A percentile compares a stretch with the other conserved stretches of the same genome.
Conservation (phyloP, 1,284 basidiomycete species). For the Pascua guehoae region DNA sequence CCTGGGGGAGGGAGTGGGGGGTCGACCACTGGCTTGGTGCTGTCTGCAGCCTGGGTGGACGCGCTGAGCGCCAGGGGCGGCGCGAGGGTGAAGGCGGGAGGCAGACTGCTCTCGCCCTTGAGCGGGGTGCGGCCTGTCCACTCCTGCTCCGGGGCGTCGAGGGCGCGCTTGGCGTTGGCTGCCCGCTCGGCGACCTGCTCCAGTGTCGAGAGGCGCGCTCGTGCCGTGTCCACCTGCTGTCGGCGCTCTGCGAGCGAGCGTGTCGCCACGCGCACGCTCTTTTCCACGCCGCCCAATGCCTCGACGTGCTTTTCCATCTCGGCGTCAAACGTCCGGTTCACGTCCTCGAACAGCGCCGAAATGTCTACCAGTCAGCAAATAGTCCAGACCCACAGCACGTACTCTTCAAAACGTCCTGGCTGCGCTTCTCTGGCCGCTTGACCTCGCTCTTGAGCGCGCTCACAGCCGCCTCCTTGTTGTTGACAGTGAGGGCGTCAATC, state of each 20-base stretch:
- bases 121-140: slow-evolving; percentile 75
- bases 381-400: slow-evolving; percentile 20
- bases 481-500: slow-evolving; percentile 60
- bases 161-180: slow-evolving; percentile 72
- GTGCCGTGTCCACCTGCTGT: slow-evolving; percentile 72
- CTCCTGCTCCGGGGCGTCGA: slow-evolving; percentile 55
- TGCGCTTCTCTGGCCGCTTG: slow-evolving; percentile 73
- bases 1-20: slow-evolving; percentile 55
- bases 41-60: slow-evolving; percentile 32
- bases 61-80: slow-evolving; percentile 50
- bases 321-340: slow-evolving; percentile 71
- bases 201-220: slow-evolving; percentile 65
- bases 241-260: slow-evolving; percentile 85
- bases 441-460: slow-evolving; percentile 65
- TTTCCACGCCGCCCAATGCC: slow-evolving; percentile 76
- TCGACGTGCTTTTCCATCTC: slow-evolving; percentile 87
- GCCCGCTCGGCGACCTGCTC: slow-evolving; percentile 73
- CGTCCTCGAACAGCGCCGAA: slow-evolving; percentile 71
- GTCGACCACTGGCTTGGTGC: neutral
- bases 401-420: slow-evolving; percentile 85
- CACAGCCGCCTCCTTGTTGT: slow-evolving; percentile 70
- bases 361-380: slow-evolving; percentile 59
- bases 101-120: slow-evolving; percentile 53
- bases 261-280: slow-evolving; percentile 81
- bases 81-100: slow-evolving; percentile 18